Base-by-base conservation (phyloP, 805 yeast genomes). In the Suhomyces faveliae region DNA sequence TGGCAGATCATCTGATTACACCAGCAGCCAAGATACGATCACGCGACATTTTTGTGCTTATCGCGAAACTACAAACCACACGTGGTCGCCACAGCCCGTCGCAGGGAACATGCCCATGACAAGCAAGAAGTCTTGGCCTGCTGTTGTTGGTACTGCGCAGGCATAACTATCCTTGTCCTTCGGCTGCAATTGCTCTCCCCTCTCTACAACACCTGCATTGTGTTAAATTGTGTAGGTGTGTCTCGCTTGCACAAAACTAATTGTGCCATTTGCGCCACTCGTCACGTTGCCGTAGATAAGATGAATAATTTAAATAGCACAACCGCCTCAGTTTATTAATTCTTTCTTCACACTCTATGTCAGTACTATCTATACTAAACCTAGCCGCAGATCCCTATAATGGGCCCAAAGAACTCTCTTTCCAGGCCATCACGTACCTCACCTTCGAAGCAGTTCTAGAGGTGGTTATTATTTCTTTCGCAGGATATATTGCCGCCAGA, bases 401-500 rank as follows among this genome's bases (percentile, higher is more conserved):
- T 17, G 17, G 27, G 2, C 5, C 44, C 13, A n/a, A 42, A 19
- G 25, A 15, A 35, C 63, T 74, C 42, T 73, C 79, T 6, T 71
- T 67, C 45, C 49, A 59, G 25, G 71, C 71, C 48, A 78, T 80
- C 50, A 60, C 86, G 20, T 84, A 82, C 54, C 74, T 91, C 51
- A 90, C 97, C 0, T 84, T 92, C 59, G 90, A 92, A 71, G 96
- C 97, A 0, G 96, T 91, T 23, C 70, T 89, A 43, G 94, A 92
- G 68, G 96, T 92, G 43, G 91, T 92, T 42, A 71, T 90, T 42
- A 86, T 94, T 29, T 86, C 97, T 56, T 64, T 87, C 30, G 83
- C 92, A 12, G 99, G 99, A 11, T 91, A 84, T 62, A 73, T 87
- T 70, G 89, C 95, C 29, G 94, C 97, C 7, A 78, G 80, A 52